Evolutionary conservation across 805 yeast genomes (phyloP), one percentile per base, ranked within the genome.

Genomic region (Torulaspora delbrueckii): DNA sequence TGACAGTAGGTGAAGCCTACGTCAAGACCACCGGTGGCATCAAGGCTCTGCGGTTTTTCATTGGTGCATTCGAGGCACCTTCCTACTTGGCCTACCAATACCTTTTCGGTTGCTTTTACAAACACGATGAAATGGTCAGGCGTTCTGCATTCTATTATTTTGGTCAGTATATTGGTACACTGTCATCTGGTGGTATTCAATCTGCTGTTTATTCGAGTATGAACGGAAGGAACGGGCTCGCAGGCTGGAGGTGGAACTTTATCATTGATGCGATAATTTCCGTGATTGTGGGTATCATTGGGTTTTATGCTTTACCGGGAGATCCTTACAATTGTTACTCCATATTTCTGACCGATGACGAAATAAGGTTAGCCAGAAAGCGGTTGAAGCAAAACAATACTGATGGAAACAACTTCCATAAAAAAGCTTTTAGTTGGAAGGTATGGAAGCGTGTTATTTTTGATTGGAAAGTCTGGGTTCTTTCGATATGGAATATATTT

Each of bases 231-330:
- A 57, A 61, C 37, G 86, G 86, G 0, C 65, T 77, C 9, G 71
- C 72, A 7, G 80, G 86, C 9, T 84, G 88, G 88, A 72, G 81
- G 68, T 84, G 88, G 88, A 77, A 80, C 59, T 83, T 80, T 56
- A 77, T 84, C 38, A 72, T 84, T 50, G 86, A 82, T 59, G 82
- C 82, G 9, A 56, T 77, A 39, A 73, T 84, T 40, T 77, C 84
- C 4, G 56, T 82, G 23, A 78, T 72, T 2, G 75, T 83, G 30
- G 84, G 82, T 5, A 8, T 82, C 6, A 48, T 77, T 41, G 85
- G 84, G 0, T 69, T 73, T 47, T 77, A 75, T 56, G 53, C 71
- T 55, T 65, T 81, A 50, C 89, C 88, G 8, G 88, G 87, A 40
- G 82, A 85, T 14, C 87, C 88, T 5, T 65, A 71, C 41, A 69